Percentiles rank a stretch among this genome's conserved stretches.
Conservation (phyloP, 352 stramenopile genomes). For the Pythium oligandrum region DNA sequence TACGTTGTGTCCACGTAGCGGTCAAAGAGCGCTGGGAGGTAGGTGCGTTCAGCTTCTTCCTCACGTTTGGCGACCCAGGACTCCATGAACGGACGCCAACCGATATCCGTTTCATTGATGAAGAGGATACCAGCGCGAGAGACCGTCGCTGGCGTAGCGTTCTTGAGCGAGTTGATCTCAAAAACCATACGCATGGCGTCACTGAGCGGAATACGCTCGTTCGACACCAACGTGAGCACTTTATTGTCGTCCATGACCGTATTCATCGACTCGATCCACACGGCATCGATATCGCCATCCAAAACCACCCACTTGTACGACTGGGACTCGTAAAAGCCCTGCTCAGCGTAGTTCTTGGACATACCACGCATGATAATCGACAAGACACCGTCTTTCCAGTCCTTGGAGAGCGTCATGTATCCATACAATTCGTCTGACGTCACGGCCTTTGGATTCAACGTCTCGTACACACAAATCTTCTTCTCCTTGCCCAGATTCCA, state of each 20-base stretch:
- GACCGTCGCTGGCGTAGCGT: constrained; percentile 81
- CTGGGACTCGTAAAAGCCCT: constrained; percentile 94
- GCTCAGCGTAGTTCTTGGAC: constrained; percentile 86
- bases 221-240: constrained; percentile 91
- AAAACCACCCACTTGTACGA: constrained; percentile 89
- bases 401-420: constrained; percentile 89
- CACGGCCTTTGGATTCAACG: constrained; percentile 84
- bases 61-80: constrained; percentile 92
- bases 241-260: constrained; percentile 98
- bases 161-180: constrained; percentile 88
- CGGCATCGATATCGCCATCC: constrained; percentile 84
- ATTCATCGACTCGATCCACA: constrained; percentile 94
- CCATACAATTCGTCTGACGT: constrained; percentile 92
- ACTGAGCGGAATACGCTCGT: constrained; percentile 82
- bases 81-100: constrained; percentile 96
- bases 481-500: constrained; percentile 88
- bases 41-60: constrained; percentile 89
- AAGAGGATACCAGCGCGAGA: constrained; percentile 85
- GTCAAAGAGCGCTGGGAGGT: constrained; percentile 93
- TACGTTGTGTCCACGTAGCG: constrained; percentile 94
- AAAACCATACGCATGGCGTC: constrained; percentile 89
- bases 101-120: constrained; percentile 90
- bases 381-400: constrained; percentile 87
- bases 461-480: constrained; percentile 88
- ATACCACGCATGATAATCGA: constrained; percentile 90